Conservation (phyloP, 306 rosid genomes). For the Glycine tomentella region DNA sequence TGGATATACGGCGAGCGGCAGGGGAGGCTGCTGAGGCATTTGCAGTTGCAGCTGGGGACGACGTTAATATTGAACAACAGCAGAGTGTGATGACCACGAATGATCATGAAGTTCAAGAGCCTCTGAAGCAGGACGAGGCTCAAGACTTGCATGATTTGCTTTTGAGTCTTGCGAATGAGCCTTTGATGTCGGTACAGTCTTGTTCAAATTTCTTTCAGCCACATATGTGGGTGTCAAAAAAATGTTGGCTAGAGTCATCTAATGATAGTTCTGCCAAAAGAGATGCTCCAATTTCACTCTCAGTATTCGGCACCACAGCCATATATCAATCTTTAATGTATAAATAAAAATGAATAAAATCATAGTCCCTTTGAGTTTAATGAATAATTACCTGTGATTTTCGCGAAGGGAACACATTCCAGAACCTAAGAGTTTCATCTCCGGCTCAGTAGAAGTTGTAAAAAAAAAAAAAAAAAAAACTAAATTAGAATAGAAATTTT, state of each 20-base stretch:
- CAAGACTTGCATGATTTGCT: too few relatives aligned
- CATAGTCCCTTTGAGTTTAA: neutral
- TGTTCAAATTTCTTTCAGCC: constrained; percentile 14
- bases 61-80: too few relatives aligned
- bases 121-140: too few relatives aligned
- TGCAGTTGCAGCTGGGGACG: too few relatives aligned
- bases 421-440: constrained; percentile 92
- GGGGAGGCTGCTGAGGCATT: constrained; percentile 60
- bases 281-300: constrained; percentile 89
- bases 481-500: neutral
- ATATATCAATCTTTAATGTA: constrained; percentile 20
- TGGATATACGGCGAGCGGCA: constrained; percentile 67
- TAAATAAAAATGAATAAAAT: constrained; percentile 10
- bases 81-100: too few relatives aligned
- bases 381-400: constrained; percentile 80
- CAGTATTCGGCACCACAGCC: constrained; percentile 68
- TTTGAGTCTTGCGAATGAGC: neutral
- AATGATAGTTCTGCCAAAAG: constrained; percentile 77
- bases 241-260: constrained; percentile 55
- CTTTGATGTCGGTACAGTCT: constrained; percentile 55
- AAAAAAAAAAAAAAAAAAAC: constrained; percentile 20
- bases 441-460: constrained; percentile 63
- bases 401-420: constrained; percentile 90
- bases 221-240: neutral
- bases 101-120: too few relatives aligned